phyloP scores from a whole-genome alignment of 2,329 filamentous ascomycete species.

The Clarireedia paspali region DNA sequence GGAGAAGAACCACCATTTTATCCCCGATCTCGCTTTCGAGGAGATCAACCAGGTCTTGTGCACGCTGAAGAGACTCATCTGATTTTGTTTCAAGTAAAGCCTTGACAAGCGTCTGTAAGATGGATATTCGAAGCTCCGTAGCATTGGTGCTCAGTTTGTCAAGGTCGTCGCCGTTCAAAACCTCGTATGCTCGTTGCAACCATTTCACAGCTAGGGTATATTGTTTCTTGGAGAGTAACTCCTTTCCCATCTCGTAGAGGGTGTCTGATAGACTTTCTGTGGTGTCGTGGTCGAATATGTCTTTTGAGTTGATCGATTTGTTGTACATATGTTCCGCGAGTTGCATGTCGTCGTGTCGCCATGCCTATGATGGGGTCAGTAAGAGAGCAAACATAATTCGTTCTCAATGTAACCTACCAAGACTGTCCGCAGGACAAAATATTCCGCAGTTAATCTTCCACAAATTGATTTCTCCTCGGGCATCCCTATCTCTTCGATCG shows the following conservation, averaged over 20 bases:
- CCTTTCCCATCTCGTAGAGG: slow-evolving; percentile 65
- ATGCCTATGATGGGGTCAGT: slow-evolving; percentile 45
- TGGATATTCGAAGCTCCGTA: slow-evolving; percentile 55
- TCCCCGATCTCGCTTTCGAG: slow-evolving; percentile 57
- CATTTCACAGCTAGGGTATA: slow-evolving; percentile 56
- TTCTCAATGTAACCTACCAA: slow-evolving; percentile 41
- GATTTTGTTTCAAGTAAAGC: slow-evolving; percentile 42
- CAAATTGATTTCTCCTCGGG: slow-evolving; percentile 25
- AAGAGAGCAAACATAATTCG: background rate
- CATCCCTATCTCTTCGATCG: slow-evolving; percentile 22
- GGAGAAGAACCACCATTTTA: slow-evolving; percentile 56
- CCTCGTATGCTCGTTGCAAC: slow-evolving; percentile 59
- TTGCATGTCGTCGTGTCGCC: slow-evolving; percentile 64
- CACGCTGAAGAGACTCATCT: slow-evolving; percentile 39
- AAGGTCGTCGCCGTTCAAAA: slow-evolving; percentile 48
- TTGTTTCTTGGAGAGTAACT: slow-evolving; percentile 44
- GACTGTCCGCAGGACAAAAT: slow-evolving; percentile 32
- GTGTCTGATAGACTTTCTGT: slow-evolving; percentile 59
- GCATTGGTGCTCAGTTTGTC: slow-evolving; percentile 51
- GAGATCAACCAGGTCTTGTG: slow-evolving; percentile 48
- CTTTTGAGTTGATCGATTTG: slow-evolving; percentile 42
- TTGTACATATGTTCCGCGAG: slow-evolving; percentile 72
- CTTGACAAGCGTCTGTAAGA: slow-evolving; percentile 57
- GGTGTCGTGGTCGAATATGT: slow-evolving; percentile 38
- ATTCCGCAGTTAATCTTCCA: slow-evolving; percentile 25